Evolutionary conservation across 257 asterid species (phyloP).

Genomic region (Nicotiana obtusifolia): DNA sequence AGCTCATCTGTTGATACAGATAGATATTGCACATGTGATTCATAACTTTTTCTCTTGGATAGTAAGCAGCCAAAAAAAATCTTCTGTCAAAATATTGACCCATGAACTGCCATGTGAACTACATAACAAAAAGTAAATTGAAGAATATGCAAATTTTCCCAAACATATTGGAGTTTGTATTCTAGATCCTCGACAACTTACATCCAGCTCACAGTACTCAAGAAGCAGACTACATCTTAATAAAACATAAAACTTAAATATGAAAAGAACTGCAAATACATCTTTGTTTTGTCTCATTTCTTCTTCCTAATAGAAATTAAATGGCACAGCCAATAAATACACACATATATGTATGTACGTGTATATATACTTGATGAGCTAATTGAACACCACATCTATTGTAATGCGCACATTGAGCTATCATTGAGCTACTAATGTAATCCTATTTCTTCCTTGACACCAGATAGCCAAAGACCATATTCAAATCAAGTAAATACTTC

Average conservation of each 20-base stretch:
- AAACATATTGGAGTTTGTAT: not conserved
- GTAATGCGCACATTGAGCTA: not conserved
- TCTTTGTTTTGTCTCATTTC: not conserved
- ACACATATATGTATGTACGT: not conserved
- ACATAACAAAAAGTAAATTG: not conserved
- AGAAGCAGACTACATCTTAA: not conserved
- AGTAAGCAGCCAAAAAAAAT: not conserved
- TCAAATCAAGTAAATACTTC: not conserved
- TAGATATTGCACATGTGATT: not conserved
- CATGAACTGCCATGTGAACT: not conserved
- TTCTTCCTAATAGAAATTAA: not conserved
- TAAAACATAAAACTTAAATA: not conserved
- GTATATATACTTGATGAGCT: not conserved
- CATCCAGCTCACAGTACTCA: not conserved
- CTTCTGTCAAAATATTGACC: not conserved
- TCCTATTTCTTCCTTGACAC: not conserved
- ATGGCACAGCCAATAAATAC: not conserved
- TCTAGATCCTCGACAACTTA: not conserved
- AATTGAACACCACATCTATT: not conserved
- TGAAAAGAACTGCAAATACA: not conserved
- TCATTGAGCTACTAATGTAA: not conserved
- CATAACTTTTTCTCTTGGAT: not conserved
- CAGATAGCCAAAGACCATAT: not conserved
- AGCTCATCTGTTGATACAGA: not conserved
- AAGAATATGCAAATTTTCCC: not conserved